phyloP scores from a whole-genome alignment of 169 alveolate genomes.

The Plasmodium yoelii region DNA sequence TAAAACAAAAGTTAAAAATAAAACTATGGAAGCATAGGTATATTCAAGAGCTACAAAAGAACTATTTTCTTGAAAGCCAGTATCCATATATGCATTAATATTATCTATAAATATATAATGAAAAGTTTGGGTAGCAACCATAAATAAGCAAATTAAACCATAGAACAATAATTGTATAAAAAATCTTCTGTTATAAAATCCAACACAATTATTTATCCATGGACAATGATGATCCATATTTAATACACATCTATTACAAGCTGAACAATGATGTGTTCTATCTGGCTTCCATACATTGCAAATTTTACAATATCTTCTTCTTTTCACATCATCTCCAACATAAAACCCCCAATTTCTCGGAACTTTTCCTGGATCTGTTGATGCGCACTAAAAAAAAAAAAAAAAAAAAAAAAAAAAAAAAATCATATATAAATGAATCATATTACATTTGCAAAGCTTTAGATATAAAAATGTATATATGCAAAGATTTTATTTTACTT shows the following conservation, averaged over 20 bases:
- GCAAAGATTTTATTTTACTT: conserved; percentile 28
- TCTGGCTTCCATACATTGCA: conserved; percentile 99
- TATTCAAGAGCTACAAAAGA: conserved; percentile 56
- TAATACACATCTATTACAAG: conserved; percentile 95
- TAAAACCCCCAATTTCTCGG: conserved; percentile 97
- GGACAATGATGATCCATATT: conserved; percentile 99
- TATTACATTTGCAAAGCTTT: neutral
- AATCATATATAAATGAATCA: neutral
- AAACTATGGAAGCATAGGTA: conserved; percentile 76
- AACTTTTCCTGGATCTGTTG: conserved; percentile 97
- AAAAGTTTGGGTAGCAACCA: conserved; percentile 71
- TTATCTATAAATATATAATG: conserved; percentile 65
- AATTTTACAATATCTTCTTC: conserved; percentile 96
- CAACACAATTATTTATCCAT: conserved; percentile 98
- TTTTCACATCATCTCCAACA: conserved; percentile 97
- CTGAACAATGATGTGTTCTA: conserved; percentile 98
- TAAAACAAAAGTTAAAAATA: conserved; percentile 79
- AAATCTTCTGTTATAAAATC: conserved; percentile 96
- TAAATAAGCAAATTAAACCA: conserved; percentile 82
- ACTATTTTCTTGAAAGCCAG: conserved; percentile 53
- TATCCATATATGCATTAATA: conserved; percentile 61
- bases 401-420: conserved; percentile 40
- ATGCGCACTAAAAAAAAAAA: conserved; percentile 83
- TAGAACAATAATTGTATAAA: conserved; percentile 95
- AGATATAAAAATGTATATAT: neutral